Conservation (phyloP, 257 asterid genomes). For the Fraxinus anomala region DNA sequence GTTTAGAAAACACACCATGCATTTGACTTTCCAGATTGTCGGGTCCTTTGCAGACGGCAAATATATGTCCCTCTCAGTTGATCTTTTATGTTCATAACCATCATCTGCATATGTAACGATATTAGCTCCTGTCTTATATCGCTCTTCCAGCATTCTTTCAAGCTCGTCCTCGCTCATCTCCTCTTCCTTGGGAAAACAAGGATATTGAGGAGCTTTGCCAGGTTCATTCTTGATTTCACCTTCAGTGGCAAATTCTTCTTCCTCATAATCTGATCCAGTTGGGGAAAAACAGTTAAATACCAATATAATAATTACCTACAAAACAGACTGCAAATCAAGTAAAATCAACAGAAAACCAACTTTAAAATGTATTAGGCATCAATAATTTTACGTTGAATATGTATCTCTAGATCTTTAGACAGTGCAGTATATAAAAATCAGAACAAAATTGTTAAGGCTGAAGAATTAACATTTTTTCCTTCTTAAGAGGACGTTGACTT, state of each 20-base stretch:
- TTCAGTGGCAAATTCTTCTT: slow-evolving; percentile 47
- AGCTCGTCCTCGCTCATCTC: slow-evolving; percentile 73
- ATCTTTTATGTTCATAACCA: slow-evolving; percentile 49
- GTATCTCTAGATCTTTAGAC: neutral
- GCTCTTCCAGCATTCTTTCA: slow-evolving; percentile 64
- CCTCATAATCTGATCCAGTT: slow-evolving; percentile 41
- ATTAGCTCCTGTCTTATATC: slow-evolving; percentile 72
- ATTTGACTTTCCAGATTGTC: slow-evolving; percentile 87
- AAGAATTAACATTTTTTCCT: too few relatives aligned
- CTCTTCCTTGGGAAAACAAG: slow-evolving; percentile 74
- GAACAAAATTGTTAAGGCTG: neutral
- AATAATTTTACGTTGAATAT: neutral
- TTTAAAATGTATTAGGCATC: neutral
- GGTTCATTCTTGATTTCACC: slow-evolving; percentile 40
- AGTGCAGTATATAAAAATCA: neutral
- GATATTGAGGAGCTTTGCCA: slow-evolving; percentile 39
- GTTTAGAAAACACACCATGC: slow-evolving; percentile 60
- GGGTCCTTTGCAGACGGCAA: slow-evolving; percentile 63
- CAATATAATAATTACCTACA: too few relatives aligned
- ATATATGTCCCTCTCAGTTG: slow-evolving; percentile 37
- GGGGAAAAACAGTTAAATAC: too few relatives aligned
- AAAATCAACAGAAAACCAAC: neutral
- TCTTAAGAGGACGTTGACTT: too few relatives aligned
- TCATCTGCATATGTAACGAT: slow-evolving; percentile 69
- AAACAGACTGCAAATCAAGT: neutral